Percentiles rank a stretch among this genome's conserved stretches.
phyloP scores from a whole-genome alignment of 2,329 filamentous ascomycete species.

The Penicillium nordicum region DNA sequence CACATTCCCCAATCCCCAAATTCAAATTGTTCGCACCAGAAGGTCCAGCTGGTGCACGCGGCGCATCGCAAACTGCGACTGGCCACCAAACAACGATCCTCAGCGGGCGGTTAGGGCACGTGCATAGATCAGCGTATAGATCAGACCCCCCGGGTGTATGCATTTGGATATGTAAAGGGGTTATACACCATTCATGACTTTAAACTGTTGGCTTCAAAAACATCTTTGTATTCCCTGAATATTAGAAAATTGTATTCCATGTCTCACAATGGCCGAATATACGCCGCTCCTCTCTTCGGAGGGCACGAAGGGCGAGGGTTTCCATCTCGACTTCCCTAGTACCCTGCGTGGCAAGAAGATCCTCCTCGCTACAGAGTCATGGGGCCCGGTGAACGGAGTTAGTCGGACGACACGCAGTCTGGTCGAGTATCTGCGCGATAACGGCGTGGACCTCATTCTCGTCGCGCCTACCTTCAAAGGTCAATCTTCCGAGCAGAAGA shows the following conservation, averaged over 20 bases:
- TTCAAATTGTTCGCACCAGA: not conserved
- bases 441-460: slow-evolving; percentile 63
- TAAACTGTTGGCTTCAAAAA: not conserved
- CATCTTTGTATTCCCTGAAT: not conserved
- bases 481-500: not conserved
- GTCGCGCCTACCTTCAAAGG: slow-evolving; percentile 52
- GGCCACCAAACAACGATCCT: slow-evolving; percentile 13
- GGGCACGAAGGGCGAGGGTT: slow-evolving; percentile 2
- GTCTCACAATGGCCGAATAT: slow-evolving; percentile 13
- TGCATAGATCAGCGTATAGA: slow-evolving; percentile 3
- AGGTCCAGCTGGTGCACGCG: slow-evolving; percentile 11
- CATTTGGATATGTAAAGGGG: not conserved
- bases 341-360: slow-evolving; percentile 59
- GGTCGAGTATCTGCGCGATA: slow-evolving; percentile 62
- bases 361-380: slow-evolving; percentile 67
- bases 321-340: slow-evolving; percentile 36
- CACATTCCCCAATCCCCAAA: not conserved
- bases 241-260: not conserved
- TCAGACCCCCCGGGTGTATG: not conserved
- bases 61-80: slow-evolving; percentile 10
- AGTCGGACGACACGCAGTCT: slow-evolving; percentile 67
- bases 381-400: slow-evolving; percentile 71
- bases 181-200: not conserved
- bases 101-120: slow-evolving; percentile 16
- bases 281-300: slow-evolving; percentile 13